A percentile compares a stretch with the other conserved stretches of the same genome.
These are phyloP conservation scores for Cladosporium sphaerospermum DNA, from an alignment of 2,329 filamentous ascomycete genomes.

Conservation along the genomic window DNA sequence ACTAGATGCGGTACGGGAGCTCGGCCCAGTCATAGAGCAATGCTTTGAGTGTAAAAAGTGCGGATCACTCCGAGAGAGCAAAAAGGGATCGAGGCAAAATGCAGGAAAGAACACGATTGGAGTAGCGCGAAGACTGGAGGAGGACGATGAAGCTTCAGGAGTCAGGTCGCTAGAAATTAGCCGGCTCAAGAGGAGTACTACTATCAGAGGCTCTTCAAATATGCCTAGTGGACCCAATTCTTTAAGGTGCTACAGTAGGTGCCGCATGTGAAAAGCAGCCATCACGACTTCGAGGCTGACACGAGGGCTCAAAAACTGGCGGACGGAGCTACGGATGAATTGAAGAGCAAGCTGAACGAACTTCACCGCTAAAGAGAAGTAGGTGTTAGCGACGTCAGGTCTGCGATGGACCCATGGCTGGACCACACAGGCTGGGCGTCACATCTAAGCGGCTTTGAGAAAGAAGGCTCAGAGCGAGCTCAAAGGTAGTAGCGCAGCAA, in stretches of 20 bases:
- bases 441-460: background rate
- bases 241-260: background rate
- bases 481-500: background rate
- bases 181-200: background rate
- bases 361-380: background rate
- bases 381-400: background rate
- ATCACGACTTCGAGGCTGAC: background rate
- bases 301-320: background rate
- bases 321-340: background rate
- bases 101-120: background rate
- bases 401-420: background rate
- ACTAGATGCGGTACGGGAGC: no score
- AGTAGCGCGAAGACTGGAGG: background rate
- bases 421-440: background rate
- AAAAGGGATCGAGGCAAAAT: background rate
- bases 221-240: background rate
- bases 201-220: background rate
- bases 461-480: background rate
- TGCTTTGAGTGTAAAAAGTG: background rate
- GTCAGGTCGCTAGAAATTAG: background rate
- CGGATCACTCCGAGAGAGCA: background rate
- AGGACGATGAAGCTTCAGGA: background rate
- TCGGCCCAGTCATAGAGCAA: no score
- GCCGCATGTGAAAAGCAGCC: background rate
- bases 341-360: background rate